A percentile compares a stretch with the other conserved stretches of the same genome.
Conservation (phyloP, 768 basidiomycete genomes). For the Leccinum boreale region DNA sequence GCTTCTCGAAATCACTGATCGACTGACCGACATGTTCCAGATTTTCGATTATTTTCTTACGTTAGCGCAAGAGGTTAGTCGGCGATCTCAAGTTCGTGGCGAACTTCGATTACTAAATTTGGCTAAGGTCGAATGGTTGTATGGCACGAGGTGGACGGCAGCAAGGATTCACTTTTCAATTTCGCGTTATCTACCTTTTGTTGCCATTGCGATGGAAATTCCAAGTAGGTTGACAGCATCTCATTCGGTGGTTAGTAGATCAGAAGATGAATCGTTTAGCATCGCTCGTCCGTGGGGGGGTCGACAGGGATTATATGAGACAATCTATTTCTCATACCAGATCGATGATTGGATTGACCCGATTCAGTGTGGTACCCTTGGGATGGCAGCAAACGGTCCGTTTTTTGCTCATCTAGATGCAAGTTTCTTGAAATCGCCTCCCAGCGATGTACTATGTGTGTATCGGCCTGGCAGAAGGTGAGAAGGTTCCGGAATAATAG, state of each 20-base stretch:
- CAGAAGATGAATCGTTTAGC: neutral
- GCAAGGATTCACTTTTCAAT: conserved; percentile 17
- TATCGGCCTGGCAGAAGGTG: conserved; percentile 14
- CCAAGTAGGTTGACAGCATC: conserved; percentile 1
- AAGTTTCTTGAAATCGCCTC: neutral
- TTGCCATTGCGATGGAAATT: conserved; percentile 14
- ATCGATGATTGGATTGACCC: neutral
- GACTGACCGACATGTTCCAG: conserved; percentile 1
- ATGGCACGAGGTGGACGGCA: conserved; percentile 15
- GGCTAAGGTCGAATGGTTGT: conserved; percentile 17
- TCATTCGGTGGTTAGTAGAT: neutral
- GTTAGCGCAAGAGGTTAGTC: conserved; percentile 9
- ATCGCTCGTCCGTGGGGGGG: neutral
- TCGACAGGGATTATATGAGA: conserved; percentile 6
- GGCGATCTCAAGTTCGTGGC: neutral
- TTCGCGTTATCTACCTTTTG: conserved; percentile 23
- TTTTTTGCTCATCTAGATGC: neutral
- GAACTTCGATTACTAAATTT: neutral
- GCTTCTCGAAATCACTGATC: neutral
- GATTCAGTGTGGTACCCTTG: conserved; percentile 12
- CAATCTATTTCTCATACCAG: neutral
- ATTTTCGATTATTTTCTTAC: conserved; percentile 18
- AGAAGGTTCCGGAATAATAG: neutral
- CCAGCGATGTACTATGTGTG: conserved; percentile 14
- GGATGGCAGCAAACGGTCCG: conserved; percentile 8